phyloP scores from a whole-genome alignment of 2,329 filamentous ascomycete species.

The Penicillium hesseltinei region DNA sequence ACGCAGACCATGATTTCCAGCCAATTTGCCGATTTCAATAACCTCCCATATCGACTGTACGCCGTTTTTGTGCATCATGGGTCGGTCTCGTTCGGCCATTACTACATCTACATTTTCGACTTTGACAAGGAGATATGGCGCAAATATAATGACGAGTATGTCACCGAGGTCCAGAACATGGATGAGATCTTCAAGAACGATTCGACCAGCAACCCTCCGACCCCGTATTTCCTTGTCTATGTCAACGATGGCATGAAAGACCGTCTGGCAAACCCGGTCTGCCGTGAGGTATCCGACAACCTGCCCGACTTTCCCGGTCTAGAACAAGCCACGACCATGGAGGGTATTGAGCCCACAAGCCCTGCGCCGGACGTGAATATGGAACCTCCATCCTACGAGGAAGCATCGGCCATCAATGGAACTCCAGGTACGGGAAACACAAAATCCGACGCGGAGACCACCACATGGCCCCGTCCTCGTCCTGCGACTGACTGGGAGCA shows the following conservation, averaged over 20 bases:
- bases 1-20: constrained; percentile 51
- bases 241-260: constrained; percentile 67
- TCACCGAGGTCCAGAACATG: constrained; percentile 65
- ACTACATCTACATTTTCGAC: constrained; percentile 96
- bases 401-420: constrained; percentile 18
- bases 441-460: background rate
- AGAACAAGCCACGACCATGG: constrained; percentile 12
- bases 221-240: constrained; percentile 81
- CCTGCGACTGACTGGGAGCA: constrained; percentile 2
- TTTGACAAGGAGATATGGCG: constrained; percentile 80
- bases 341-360: constrained; percentile 16
- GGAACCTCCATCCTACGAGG: constrained; percentile 31
- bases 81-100: constrained; percentile 72
- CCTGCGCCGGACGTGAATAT: constrained; percentile 26
- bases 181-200: constrained; percentile 68
- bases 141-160: constrained; percentile 87
- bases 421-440: constrained; percentile 9
- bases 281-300: constrained; percentile 41
- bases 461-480: background rate
- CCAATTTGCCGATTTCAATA: constrained; percentile 63
- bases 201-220: constrained; percentile 62
- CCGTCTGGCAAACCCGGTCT: constrained; percentile 58
- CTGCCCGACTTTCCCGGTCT: constrained; percentile 6
- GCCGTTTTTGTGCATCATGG: constrained; percentile 88
- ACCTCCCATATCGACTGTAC: constrained; percentile 76